Percentiles rank a stretch among this genome's conserved stretches.
These are phyloP conservation scores for Chloropicon primus DNA, from an alignment of 139 green algal species.

Conservation along the genomic window DNA sequence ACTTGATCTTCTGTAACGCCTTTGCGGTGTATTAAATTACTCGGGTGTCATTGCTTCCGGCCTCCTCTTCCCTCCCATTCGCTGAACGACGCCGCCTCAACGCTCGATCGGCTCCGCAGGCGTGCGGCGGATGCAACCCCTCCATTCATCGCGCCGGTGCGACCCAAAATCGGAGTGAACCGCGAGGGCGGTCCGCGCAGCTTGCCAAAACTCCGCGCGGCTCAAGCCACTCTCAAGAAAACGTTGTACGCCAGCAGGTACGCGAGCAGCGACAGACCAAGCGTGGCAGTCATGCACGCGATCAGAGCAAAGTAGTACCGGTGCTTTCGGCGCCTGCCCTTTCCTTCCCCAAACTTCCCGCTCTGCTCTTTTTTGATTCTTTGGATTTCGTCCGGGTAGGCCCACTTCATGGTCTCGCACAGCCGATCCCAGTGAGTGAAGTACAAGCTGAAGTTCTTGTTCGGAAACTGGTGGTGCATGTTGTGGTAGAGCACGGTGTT, in stretches of 20 bases:
- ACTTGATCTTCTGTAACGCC: no score
- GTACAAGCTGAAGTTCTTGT: slow-evolving; percentile 72
- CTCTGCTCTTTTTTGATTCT: background rate
- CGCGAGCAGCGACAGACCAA: background rate
- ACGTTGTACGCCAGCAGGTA: background rate
- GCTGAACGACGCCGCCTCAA: no score
- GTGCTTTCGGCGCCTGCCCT: no score
- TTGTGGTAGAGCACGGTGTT: slow-evolving; percentile 84
- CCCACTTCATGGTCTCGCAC: slow-evolving; percentile 49
- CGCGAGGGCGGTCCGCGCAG: no score
- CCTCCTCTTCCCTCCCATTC: no score
- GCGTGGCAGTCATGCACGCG: background rate
- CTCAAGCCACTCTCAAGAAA: background rate
- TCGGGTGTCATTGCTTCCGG: no score
- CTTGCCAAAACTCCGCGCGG: background rate
- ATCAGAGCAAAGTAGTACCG: background rate
- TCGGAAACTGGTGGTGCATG: slow-evolving; percentile 73
- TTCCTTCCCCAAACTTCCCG: background rate
- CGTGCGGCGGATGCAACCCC: no score
- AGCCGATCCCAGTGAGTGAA: slow-evolving; percentile 79
- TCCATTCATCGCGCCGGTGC: no score
- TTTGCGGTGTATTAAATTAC: background rate
- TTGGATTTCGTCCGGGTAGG: slow-evolving; percentile 27
- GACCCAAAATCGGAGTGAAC: no score
- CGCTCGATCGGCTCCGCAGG: no score